Percentiles rank a stretch among this genome's conserved stretches.
Conservation (phyloP, 2,329 filamentous ascomycete species). For the Neofusicoccum cordaticola region DNA sequence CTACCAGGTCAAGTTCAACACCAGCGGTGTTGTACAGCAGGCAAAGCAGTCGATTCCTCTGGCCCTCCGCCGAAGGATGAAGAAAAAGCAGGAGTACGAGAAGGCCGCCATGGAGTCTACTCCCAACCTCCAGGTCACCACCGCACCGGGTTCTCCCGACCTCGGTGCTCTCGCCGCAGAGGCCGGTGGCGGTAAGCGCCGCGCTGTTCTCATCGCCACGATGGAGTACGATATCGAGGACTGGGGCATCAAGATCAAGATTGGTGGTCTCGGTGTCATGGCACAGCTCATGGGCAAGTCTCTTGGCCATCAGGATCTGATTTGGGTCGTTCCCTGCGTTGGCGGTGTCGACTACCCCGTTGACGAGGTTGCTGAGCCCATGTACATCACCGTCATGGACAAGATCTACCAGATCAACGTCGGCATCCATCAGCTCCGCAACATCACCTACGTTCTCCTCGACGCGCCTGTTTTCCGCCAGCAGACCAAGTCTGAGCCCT, state of each 20-base stretch:
- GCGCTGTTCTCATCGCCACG: slow-evolving; percentile 52
- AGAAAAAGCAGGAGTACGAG: slow-evolving; percentile 30
- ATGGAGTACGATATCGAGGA: slow-evolving; percentile 73
- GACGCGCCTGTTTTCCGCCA: slow-evolving; percentile 66
- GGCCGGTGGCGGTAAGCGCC: not conserved
- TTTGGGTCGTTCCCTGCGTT: slow-evolving; percentile 55
- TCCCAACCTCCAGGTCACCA: slow-evolving; percentile 9
- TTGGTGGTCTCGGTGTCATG: slow-evolving; percentile 69
- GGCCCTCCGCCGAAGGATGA: slow-evolving; percentile 33
- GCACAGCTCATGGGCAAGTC: slow-evolving; percentile 67
- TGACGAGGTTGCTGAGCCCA: slow-evolving; percentile 58
- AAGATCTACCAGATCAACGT: slow-evolving; percentile 61
- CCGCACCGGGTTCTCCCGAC: not conserved
- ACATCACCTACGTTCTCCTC: slow-evolving; percentile 67
- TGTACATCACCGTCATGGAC: slow-evolving; percentile 61
- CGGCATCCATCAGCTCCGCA: slow-evolving; percentile 61
- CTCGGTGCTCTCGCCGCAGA: not conserved
- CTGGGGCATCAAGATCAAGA: slow-evolving; percentile 69
- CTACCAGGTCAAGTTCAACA: slow-evolving; percentile 55
- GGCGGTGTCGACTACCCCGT: slow-evolving; percentile 61
- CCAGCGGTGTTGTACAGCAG: slow-evolving; percentile 46
- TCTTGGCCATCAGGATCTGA: slow-evolving; percentile 61
- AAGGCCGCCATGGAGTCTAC: slow-evolving; percentile 17
- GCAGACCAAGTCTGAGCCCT: slow-evolving; percentile 62
- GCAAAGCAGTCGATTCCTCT: slow-evolving; percentile 22